Evolutionary conservation across 1,284 basidiomycete species (phyloP), one percentile per base, ranked within the genome.

Genomic region (Rhodotorula glutinis): DNA sequence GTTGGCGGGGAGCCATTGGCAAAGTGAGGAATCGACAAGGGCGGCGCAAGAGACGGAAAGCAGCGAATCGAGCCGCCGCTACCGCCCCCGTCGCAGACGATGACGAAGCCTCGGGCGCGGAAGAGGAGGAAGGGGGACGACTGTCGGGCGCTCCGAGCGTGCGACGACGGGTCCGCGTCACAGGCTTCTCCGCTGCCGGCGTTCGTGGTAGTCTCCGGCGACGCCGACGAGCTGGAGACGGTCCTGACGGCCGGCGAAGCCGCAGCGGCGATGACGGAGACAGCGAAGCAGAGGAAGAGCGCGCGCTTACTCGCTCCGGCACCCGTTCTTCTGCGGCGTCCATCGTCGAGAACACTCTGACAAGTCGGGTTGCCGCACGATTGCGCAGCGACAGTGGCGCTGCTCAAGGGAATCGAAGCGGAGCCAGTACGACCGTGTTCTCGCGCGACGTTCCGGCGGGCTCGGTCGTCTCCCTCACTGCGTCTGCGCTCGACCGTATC

Each of bases 351-450:
- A 57, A 68, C 55, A 56, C 66, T 13, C 58, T 67, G 57, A 68
- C 65, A 1, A 53, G 57, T 14, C 60, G 69, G 2, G 43, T 68
- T 13, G 27, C 60, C 4, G 21, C 60, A 2, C 57, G 63, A 1
- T 4, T 68, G 14, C 63, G 59, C n/a, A 11, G 33, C 16, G 57
- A 5, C 41, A 43, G 14, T 11, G 27, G 16, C 29, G 30, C 19
- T 57, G 59, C 1, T 51, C 65, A 14, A 59, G 47, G 5, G 43
- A 21, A 16, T 21, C 43, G 43, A 21, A 44, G 17, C 43, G 43
- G 43, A 16, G 43, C 43, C 43, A 47, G 33, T n/a, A 41, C 66
- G 43, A 63, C 66, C 41, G 69, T 71, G 19, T 68, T 71, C 58
- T 65, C 62, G 13, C 60, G 62, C 19, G 61, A 54, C 30, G 44